A percentile compares a stretch with the other conserved stretches of the same genome.
phyloP scores from a whole-genome alignment of 2,329 filamentous ascomycete genomes.

The Penicillium sp. region DNA sequence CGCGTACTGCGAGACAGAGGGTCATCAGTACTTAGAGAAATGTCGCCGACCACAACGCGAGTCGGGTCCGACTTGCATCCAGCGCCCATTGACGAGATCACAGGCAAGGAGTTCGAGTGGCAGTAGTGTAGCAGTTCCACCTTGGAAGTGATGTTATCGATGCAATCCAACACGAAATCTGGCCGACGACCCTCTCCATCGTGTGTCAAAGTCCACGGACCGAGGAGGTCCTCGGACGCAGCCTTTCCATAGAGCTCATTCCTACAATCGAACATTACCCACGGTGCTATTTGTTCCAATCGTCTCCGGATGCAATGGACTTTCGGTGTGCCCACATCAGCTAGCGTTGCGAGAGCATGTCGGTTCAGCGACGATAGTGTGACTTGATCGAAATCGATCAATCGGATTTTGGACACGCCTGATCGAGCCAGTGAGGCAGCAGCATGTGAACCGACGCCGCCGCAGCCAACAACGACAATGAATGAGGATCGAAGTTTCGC shows the following conservation, averaged over 20 bases:
- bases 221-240: slow-evolving; percentile 66
- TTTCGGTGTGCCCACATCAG: slow-evolving; percentile 90
- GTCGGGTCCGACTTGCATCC: slow-evolving; percentile 89
- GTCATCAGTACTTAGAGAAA: slow-evolving; percentile 83
- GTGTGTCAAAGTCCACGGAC: slow-evolving; percentile 58
- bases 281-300: slow-evolving; percentile 83
- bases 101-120: slow-evolving; percentile 69
- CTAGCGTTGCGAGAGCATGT: slow-evolving; percentile 91
- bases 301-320: slow-evolving; percentile 78
- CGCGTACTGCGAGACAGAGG: slow-evolving; percentile 82
- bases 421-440: slow-evolving; percentile 82
- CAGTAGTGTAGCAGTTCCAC: slow-evolving; percentile 88
- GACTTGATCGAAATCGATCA: slow-evolving; percentile 97
- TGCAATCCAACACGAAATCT: slow-evolving; percentile 92
- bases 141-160: slow-evolving; percentile 98
- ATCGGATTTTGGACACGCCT: slow-evolving; percentile 79
- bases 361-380: slow-evolving; percentile 90
- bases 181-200: slow-evolving; percentile 54
- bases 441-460: slow-evolving; percentile 92
- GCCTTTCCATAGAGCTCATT: slow-evolving; percentile 77
- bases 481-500: slow-evolving; percentile 76
- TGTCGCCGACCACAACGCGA: slow-evolving; percentile 84
- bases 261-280: slow-evolving; percentile 83
- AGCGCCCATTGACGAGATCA: slow-evolving; percentile 94
- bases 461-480: slow-evolving; percentile 86